Conservation (phyloP, 306 rosid genomes). For the Dryas drummondii region DNA sequence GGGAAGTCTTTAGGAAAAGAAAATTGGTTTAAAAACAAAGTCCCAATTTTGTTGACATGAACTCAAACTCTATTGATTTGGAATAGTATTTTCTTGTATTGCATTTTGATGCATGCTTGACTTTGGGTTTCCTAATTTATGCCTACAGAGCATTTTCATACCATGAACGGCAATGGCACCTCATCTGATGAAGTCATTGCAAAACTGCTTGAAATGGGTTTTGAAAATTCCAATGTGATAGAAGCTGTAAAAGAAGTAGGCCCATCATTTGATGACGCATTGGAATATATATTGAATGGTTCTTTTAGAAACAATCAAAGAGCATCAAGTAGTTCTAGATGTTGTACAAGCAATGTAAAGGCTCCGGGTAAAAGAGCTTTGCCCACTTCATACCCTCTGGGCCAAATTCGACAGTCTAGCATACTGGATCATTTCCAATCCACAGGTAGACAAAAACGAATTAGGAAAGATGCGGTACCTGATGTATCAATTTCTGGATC, state of each 20-base stretch:
- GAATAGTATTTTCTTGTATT: neutral
- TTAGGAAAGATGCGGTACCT: conserved; percentile 21
- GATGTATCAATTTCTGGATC: conserved; percentile 23
- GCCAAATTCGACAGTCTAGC: conserved; percentile 59
- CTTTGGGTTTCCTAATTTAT: neutral
- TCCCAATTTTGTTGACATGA: neutral
- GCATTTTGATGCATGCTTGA: conserved; percentile 12
- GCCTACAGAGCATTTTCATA: conserved; percentile 8
- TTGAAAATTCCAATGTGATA: conserved; percentile 33
- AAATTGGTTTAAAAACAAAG: neutral
- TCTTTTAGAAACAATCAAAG: conserved; percentile 16
- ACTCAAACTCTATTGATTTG: neutral
- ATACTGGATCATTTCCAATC: conserved; percentile 61
- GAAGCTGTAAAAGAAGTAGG: conserved; percentile 57
- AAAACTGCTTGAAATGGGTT: conserved; percentile 70
- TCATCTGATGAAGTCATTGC: conserved; percentile 45
- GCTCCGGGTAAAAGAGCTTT: conserved; percentile 34
- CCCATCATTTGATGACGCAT: conserved; percentile 41
- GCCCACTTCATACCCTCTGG: conserved; percentile 18
- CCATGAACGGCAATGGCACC: conserved; percentile 37
- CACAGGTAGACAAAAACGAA: conserved; percentile 24
- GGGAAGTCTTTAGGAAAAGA: neutral
- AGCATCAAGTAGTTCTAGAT: conserved; percentile 34
- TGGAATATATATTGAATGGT: conserved; percentile 49
- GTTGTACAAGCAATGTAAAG: conserved; percentile 9